Evolutionary conservation across 768 basidiomycete species (phyloP), one percentile per base, ranked within the genome.

Genomic region (Suillus decipiens): DNA sequence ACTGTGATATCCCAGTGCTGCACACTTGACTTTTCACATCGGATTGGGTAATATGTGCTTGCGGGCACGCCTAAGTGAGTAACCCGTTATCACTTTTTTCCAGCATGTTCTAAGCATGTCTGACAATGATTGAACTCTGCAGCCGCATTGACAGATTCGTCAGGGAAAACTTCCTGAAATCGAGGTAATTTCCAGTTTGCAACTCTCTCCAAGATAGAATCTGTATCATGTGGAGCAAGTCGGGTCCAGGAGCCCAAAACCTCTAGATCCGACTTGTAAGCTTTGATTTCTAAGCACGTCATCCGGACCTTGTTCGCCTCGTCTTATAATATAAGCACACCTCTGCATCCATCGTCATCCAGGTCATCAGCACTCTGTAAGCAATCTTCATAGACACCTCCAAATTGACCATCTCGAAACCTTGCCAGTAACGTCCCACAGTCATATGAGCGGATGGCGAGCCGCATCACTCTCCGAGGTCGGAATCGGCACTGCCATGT

Each of bases 271-370:
- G 28, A 28, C 28, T 28, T 3, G 28, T 66, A 55, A 63, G 66
- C 70, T 68, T n/a, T 66, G 65, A 64, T 69, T 66, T 66, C 56
- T 60, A 61, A 67, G 59, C 57, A 61, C 70, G 68, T 72, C 59
- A 65, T 66, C 71, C 64, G 64, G 64, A 63, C 72, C 70, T 75
- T 70, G 59, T 72, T 67, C 65, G 64, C 67, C 71, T 65, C 37
- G 41, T 39, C 19, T 53, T n/a, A 34, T 19, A 33, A 53, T 33
- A 53, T 53, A 51, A 51, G 9, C 31, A 5, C 28, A 9, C 50
- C 50, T 51, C 50, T 5, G 17, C 28, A 31, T 50, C 24, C 48
- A 15, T 15, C 24, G 24, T 28, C 50, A 31, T 53, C 17, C 55
- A n/a, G 22, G 63, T 65, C 60, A 65, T 65, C 57, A 60, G 61